Conservation (phyloP, 2,329 filamentous ascomycete genomes). For the Aspergillus sp. region DNA sequence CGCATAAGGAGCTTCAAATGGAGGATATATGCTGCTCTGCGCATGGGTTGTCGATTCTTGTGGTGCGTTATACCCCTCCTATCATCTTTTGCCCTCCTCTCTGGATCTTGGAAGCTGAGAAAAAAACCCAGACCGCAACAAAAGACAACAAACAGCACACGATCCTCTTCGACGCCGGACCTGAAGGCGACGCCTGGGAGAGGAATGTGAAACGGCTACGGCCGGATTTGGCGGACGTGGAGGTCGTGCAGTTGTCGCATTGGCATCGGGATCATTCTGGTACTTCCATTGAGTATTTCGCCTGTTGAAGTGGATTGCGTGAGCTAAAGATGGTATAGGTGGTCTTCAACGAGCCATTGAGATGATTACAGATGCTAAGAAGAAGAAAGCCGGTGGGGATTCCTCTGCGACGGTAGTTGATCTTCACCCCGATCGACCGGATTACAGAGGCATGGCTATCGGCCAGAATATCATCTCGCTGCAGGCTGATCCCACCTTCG, state of each 20-base stretch:
- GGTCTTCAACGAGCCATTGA: slow-evolving; percentile 54
- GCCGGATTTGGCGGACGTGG: slow-evolving; percentile 47
- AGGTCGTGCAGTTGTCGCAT: slow-evolving; percentile 54
- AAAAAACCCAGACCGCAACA: slow-evolving; percentile 46
- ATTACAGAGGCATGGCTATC: slow-evolving; percentile 52
- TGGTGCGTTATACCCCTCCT: slow-evolving; percentile 38
- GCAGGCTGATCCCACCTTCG: slow-evolving; percentile 56
- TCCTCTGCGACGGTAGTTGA: slow-evolving; percentile 44
- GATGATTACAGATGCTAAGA: slow-evolving; percentile 48
- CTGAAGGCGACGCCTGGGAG: slow-evolving; percentile 55
- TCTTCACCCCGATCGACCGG: slow-evolving; percentile 56
- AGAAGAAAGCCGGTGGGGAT: slow-evolving; percentile 23
- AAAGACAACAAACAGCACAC: slow-evolving; percentile 49
- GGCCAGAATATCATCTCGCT: slow-evolving; percentile 50
- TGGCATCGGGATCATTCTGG: slow-evolving; percentile 61
- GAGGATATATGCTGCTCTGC: slow-evolving; percentile 56
- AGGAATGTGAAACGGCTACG: slow-evolving; percentile 51
- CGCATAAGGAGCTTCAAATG: slow-evolving; percentile 51
- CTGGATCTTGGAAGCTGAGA: background rate
- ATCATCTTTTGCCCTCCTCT: no score
- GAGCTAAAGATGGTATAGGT: slow-evolving; percentile 32
- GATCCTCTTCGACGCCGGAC: slow-evolving; percentile 57
- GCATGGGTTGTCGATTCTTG: slow-evolving; percentile 56
- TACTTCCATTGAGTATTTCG: no score
- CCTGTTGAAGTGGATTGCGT: no score